These are phyloP conservation scores for Fusarium clavum DNA, from an alignment of 2,329 filamentous ascomycete species.

Conservation along the genomic window DNA sequence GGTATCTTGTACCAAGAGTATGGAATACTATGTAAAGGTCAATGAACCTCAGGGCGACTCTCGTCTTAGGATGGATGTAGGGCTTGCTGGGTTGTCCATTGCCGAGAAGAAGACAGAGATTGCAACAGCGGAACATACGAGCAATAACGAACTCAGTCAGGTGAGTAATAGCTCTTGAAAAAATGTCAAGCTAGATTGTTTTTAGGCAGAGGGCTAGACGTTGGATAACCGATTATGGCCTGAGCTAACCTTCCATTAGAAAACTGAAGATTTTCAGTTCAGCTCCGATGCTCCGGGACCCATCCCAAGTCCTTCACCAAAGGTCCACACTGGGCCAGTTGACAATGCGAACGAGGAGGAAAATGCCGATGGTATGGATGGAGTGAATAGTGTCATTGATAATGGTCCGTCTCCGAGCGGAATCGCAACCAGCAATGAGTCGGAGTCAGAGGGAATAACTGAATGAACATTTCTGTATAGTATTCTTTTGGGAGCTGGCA, in stretches of 20 bases:
- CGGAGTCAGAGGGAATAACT: not conserved
- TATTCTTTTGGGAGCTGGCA: not conserved
- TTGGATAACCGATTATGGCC: no score
- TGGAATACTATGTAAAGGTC: not conserved
- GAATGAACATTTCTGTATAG: not conserved
- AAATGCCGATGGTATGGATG: not conserved
- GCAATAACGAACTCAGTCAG: fast-evolving
- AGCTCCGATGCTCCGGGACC: not conserved
- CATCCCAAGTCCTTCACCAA: not conserved
- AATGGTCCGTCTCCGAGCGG: not conserved
- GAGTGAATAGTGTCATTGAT: not conserved
- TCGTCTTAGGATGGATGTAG: not conserved
- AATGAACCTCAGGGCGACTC: not conserved
- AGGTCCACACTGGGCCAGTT: no score
- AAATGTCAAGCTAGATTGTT: not conserved
- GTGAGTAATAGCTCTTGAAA: fast-evolving
- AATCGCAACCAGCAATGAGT: not conserved
- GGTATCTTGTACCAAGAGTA: fast-evolving
- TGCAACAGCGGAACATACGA: not conserved
- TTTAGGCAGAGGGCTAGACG: not conserved
- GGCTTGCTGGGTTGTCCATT: not conserved
- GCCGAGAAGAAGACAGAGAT: not conserved
- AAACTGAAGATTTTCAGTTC: not conserved
- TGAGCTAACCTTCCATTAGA: not conserved
- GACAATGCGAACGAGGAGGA: not conserved